Evolutionary conservation across 116 monocot genomes (phyloP), one percentile per base, ranked within the genome.

Genomic region (Cymodocea nodosa): DNA sequence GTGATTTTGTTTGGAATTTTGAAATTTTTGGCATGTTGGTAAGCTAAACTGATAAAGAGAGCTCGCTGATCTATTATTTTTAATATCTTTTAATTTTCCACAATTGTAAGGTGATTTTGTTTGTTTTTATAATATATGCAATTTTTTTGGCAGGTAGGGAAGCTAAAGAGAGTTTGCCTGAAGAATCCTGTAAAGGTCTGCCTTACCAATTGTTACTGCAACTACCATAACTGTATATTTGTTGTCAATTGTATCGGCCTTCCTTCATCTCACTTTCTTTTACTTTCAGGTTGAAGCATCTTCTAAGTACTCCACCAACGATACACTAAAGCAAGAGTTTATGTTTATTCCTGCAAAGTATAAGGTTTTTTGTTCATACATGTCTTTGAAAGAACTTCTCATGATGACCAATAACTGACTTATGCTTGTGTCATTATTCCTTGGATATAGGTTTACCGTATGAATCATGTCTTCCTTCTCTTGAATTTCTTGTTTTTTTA

Each of bases 121-220:
- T n/a, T 59, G n/a, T n/a, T 6, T 61, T 5, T 36, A n/a, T 61
- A 17, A 7, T 36, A 35, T 39, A 35, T n/a, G 19, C 59, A 44
- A 39, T 55, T 74, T 74, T 67, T 50, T 66, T n/a, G n/a, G 51
- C 71, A 94, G 94, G 90, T 94, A 10, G 69, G 73, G 58, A 94
- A 94, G 67, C 87, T 94, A 50, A 87, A 94, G 70, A 71, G 94
- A 51, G 90, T 85, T 40, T 94, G 94, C 72, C 83, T 94, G 25
- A 85, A 83, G 81, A 87, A 90, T 81, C 94, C 94, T 72, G 87
- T 85, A 3, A 90, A 90, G 90, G 94, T 94, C 3, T 65, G 50
- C 34, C 50, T 3, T 44, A 52, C 52, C 15, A 35, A 34, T 3
- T 60, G 30, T 60, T 24, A 19, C 15, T 35, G 14, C 34, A 60